These are phyloP conservation scores for Austroboletus eburneus DNA, from an alignment of 768 basidiomycete species.

Conservation along the genomic window DNA sequence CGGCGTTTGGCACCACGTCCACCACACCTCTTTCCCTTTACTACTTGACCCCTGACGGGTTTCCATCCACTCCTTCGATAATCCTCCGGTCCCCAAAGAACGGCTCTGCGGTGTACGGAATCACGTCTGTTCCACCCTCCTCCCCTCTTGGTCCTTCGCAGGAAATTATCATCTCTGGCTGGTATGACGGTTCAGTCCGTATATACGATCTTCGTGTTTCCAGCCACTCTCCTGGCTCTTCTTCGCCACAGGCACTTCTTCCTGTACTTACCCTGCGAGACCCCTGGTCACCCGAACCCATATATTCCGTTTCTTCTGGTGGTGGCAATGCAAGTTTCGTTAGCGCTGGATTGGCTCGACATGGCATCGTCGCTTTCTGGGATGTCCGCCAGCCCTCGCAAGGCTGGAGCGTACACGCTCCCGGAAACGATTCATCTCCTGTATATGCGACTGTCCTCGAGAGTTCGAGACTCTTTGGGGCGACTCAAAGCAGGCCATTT, in stretches of 20 bases:
- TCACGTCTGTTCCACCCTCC: conserved; percentile 54
- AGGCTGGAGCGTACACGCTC: conserved; percentile 80
- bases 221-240: conserved; percentile 9
- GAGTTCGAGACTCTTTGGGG: conserved; percentile 75
- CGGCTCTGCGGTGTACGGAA: conserved; percentile 62
- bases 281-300: conserved; percentile 65
- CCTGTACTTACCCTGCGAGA: conserved; percentile 64
- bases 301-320: conserved; percentile 73
- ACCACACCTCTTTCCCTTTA: conserved; percentile 57
- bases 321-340: conserved; percentile 65
- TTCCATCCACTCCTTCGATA: conserved; percentile 47
- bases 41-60: conserved; percentile 41
- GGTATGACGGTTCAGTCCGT: conserved; percentile 74
- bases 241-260: conserved; percentile 35
- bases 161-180: conserved; percentile 70
- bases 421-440: conserved; percentile 74
- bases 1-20: conserved; percentile 62
- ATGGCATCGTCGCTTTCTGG: conserved; percentile 79
- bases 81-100: conserved; percentile 40
- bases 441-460: conserved; percentile 74
- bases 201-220: conserved; percentile 69
- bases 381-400: conserved; percentile 58
- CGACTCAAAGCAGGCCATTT: conserved; percentile 71
- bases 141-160: conserved; percentile 70
- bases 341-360: conserved; percentile 72